phyloP scores from a whole-genome alignment of 2,329 filamentous ascomycete genomes.

The Lasiodiplodia sp. region DNA sequence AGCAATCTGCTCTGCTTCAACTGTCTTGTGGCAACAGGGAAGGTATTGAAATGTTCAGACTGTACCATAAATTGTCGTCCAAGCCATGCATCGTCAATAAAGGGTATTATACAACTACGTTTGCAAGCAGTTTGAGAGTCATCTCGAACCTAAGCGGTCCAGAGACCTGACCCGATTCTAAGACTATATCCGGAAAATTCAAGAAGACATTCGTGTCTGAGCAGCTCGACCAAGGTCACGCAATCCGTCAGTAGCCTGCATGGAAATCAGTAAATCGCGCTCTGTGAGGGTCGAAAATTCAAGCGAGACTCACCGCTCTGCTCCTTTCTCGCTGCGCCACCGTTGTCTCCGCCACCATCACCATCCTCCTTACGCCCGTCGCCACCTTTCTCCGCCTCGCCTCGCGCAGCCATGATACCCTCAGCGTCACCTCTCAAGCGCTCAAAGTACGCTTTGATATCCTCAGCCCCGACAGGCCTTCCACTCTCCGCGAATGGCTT shows the following conservation, averaged over 20 bases:
- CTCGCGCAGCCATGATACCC: conserved; percentile 60
- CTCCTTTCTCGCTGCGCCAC: conserved; percentile 2
- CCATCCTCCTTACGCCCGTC: conserved; percentile 37
- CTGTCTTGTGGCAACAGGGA: neutral
- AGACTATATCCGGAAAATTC: neutral
- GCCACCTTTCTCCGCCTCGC: conserved; percentile 40
- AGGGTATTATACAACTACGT: conserved; percentile 15
- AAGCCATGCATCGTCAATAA: neutral
- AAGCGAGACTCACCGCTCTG: conserved; percentile 21
- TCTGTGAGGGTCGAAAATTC: neutral
- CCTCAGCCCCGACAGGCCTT: conserved; percentile 86
- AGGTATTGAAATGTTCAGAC: neutral
- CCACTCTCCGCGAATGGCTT: conserved; percentile 93
- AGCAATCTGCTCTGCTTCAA: neutral
- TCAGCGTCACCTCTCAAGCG: conserved; percentile 88
- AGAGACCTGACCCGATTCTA: neutral
- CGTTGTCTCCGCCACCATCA: conserved; percentile 37
- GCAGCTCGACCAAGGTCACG: too few species aligned
- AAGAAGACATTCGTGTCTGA: neutral
- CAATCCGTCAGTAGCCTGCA: neutral
- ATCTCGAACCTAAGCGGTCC: neutral
- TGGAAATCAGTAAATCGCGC: neutral
- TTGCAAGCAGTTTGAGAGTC: neutral
- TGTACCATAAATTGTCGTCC: neutral
- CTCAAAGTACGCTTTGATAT: conserved; percentile 96